Evolutionary conservation across 2,329 filamentous ascomycete genomes (phyloP), one percentile per base, ranked within the genome.

Genomic region (Dichotomopilus funicola): DNA sequence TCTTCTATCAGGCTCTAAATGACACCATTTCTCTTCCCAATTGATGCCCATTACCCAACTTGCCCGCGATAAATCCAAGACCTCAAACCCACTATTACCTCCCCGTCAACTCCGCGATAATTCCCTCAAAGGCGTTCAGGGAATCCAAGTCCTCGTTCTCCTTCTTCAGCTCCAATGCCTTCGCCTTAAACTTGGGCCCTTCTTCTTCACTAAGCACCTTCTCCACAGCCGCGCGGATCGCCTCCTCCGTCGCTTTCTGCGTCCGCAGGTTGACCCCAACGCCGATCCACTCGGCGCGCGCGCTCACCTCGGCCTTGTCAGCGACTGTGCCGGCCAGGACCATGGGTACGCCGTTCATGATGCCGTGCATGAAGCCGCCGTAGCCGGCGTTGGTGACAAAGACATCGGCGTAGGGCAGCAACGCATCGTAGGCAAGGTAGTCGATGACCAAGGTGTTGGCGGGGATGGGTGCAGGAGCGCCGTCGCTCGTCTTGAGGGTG

Each of bases 341-440:
- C 63, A 78, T 70, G 1, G 77, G 76, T 19, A 78, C 72, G 0
- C 75, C 74, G 54, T 74, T 71, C 35, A 70, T 67, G 2, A 78
- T 63, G 2, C 70, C 71, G 53, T 78, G 75, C 27, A 72, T 68
- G 48, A 78, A 70, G 1, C 73, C 75, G 4, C 76, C 75, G 54
- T 76, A 80, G 3, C 77, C 76, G 9, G 71, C 77, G 48, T 79
- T 80, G 9, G 70, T 71, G 12, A 80, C 67, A 34, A 79, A 75
- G 0, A 76, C 68, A 42, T 72, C 75, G 36, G 68, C 67, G 62
- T 77, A 58, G 1, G 72, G 71, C 1, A 80, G 66, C 1, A 79
- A 56, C 0, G 69, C 65, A 55, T 80, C 75, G 58, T 78, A 79
- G 3, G 75, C 70, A 4, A 80, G 63, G 59, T 76, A 78, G 62